phyloP scores from a whole-genome alignment of 306 rosid genomes.

The Cyamopsis tetragonoloba region DNA sequence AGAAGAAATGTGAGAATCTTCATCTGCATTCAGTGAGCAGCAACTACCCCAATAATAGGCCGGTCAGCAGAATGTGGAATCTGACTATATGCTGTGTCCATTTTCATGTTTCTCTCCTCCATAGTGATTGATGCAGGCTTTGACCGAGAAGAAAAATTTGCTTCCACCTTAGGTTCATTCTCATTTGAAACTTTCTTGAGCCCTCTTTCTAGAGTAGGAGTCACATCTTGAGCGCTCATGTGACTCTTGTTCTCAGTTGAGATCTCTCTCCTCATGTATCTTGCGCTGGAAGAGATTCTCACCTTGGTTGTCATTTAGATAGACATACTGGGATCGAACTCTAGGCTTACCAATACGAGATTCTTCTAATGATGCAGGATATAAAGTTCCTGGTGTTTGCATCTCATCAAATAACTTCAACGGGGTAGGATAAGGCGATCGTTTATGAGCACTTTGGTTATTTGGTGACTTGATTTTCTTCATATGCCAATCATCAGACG shows the following conservation, averaged over 20 bases:
- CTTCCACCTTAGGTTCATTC: slow-evolving; percentile 47
- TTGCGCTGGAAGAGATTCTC: slow-evolving; percentile 41
- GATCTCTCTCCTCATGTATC: slow-evolving; percentile 44
- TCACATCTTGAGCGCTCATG: slow-evolving; percentile 35
- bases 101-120: slow-evolving; percentile 31
- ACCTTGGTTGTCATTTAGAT: slow-evolving; percentile 42
- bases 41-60: slow-evolving; percentile 68
- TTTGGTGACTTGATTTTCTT: slow-evolving; percentile 38
- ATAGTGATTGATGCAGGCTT: slow-evolving; percentile 45
- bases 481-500: slow-evolving; percentile 42
- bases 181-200: slow-evolving; percentile 32
- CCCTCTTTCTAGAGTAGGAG: slow-evolving; percentile 39
- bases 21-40: slow-evolving; percentile 71
- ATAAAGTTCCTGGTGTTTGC: slow-evolving; percentile 96
- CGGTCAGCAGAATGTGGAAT: slow-evolving; percentile 48
- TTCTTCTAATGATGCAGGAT: slow-evolving; percentile 54
- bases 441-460: slow-evolving; percentile 47
- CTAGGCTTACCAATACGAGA: slow-evolving; percentile 45
- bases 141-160: slow-evolving; percentile 62
- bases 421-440: slow-evolving; percentile 76
- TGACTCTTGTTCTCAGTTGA: slow-evolving; percentile 39
- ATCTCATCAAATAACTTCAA: slow-evolving; percentile 71
- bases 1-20: slow-evolving; percentile 47
- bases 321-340: slow-evolving; percentile 71
- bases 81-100: slow-evolving; percentile 25